Evolutionary conservation across 2,329 filamentous ascomycete genomes (phyloP), one percentile per base, ranked within the genome.

Genomic region (Akanthomyces dipterigenus): DNA sequence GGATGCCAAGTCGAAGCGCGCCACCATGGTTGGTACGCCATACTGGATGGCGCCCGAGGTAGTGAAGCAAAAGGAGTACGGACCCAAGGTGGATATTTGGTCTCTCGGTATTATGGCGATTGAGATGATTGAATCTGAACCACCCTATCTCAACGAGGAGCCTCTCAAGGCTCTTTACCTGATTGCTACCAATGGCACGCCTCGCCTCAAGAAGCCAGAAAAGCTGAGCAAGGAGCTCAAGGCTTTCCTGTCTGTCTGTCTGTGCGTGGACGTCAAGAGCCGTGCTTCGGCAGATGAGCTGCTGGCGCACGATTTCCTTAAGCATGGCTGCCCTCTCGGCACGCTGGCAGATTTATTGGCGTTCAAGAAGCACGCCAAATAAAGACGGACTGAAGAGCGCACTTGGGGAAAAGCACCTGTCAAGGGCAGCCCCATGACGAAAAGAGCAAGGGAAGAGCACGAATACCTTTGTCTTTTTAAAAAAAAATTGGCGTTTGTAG

Each of bases 41-140:
- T 99, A 98, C 82, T 99, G 95, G 95, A 99, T 99, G 95, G 95
- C 95, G 9, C 95, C 95, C 42, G 95, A 99, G 76, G 95, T 99
- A 49, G 95, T 99, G 73, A 98, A 98, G 80, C 95, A 98, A 75
- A 98, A 98, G 80, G 93, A 97, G 76, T 99, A 99, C 71, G 95
- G 93, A 43, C 90, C 90, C 71, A 98, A 98, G 81, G 95, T 98
- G 65, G 95, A 99, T 72, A 96, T 98, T 72, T 99, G 95, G 95
- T 97, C 93, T 34, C 80, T 99, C 64, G 95, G 95, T 71, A 99
- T 99, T 77, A 99, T 98, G 95, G 93, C 95, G 26, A 98, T 99
- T 70, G 95, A 99, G 77, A 97, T 99, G 95, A 98, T 98, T 71
- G 95, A 99, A 74, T 96, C 91, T 20, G 95, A 99, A 75, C 95